These are phyloP conservation scores for Cochlearia excelsa DNA, from an alignment of 345 rosid species.

Conservation along the genomic window DNA sequence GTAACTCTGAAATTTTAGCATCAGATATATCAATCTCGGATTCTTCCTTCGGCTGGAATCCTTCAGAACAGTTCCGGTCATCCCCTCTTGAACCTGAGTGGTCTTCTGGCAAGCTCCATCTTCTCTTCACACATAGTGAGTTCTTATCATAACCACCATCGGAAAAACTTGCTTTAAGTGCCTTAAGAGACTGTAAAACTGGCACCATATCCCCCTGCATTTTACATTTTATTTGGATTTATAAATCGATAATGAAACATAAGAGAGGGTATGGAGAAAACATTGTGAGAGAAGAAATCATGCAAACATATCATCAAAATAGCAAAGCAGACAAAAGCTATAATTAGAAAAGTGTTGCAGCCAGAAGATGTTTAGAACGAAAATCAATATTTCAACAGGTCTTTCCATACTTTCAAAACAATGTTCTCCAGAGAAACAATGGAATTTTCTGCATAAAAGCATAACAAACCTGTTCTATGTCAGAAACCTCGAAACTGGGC, in stretches of 20 bases:
- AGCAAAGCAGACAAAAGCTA: constrained; percentile 15
- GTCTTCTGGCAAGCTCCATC: constrained; percentile 47
- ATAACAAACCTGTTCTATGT: constrained; percentile 71
- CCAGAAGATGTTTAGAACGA: constrained; percentile 8
- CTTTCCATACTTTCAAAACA: constrained; percentile 15
- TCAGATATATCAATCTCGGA: constrained; percentile 53
- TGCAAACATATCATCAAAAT: constrained; percentile 10
- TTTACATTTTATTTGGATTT: constrained; percentile 34
- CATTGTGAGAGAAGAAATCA: constrained; percentile 12
- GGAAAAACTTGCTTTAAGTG: constrained; percentile 51
- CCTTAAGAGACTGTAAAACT: constrained; percentile 66
- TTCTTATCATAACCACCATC: constrained; percentile 39
- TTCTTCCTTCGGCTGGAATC: constrained; percentile 46
- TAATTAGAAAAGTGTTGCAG: constrained; percentile 2
- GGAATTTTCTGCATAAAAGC: constrained; percentile 3
- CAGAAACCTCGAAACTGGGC: constrained; percentile 58
- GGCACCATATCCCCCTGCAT: constrained; percentile 68
- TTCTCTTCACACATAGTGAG: constrained; percentile 43
- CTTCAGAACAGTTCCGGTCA: constrained; percentile 41
- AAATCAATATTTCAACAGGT: neutral
- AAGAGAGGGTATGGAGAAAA: neutral
- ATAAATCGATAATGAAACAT: constrained; percentile 14
- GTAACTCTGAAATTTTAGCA: constrained; percentile 53
- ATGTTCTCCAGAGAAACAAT: neutral
- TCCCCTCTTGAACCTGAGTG: constrained; percentile 29